phyloP scores from a whole-genome alignment of 2,329 filamentous ascomycete species.

The Scedosporium aurantiacum region DNA sequence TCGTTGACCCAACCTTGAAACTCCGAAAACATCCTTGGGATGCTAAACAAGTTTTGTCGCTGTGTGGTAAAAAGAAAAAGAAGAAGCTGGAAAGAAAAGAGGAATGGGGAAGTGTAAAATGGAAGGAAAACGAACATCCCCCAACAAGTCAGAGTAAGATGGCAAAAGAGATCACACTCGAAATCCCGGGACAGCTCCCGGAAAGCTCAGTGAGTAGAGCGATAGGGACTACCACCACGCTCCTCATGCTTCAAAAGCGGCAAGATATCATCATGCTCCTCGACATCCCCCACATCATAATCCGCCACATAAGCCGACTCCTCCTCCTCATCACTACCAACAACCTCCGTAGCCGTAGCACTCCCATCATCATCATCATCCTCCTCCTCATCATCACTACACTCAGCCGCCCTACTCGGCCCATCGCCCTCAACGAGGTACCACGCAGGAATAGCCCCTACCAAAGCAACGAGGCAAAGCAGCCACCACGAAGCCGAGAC shows the following conservation, averaged over 20 bases:
- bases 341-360: background rate
- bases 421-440: slow-evolving; percentile 67
- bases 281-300: background rate
- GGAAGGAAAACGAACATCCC: background rate
- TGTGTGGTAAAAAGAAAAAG: background rate
- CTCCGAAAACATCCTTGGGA: background rate
- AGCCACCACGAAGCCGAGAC: slow-evolving; percentile 75
- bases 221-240: background rate
- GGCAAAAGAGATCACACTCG: background rate
- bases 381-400: slow-evolving; percentile 23
- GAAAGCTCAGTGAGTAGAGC: background rate
- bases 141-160: background rate
- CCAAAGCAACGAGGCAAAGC: slow-evolving; percentile 48
- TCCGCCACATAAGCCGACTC: background rate
- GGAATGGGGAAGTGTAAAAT: background rate
- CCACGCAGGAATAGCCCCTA: slow-evolving; percentile 63
- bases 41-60: no score
- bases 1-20: no score
- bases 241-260: slow-evolving; percentile 2
- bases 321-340: slow-evolving; percentile 1
- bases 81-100: background rate
- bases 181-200: no score
- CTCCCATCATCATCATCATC: slow-evolving; percentile 13
- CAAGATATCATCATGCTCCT: background rate
- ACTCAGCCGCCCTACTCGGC: slow-evolving; percentile 29